Conservation (phyloP, 306 rosid genomes). For the Prosopis cineraria region DNA sequence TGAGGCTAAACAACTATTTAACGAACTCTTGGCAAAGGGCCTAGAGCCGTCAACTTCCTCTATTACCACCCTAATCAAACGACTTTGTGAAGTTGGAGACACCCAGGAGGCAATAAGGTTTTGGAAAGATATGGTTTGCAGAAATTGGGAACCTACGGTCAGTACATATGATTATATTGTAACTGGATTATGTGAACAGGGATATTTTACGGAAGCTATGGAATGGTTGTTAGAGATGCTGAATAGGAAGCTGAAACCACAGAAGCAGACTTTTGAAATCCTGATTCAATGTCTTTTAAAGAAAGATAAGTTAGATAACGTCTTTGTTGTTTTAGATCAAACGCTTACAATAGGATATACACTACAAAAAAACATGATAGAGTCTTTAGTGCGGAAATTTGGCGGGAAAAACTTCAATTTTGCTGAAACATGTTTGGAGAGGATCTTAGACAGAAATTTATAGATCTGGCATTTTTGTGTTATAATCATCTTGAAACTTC, state of each 20-base stretch:
- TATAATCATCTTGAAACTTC: slow-evolving; percentile 12
- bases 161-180: slow-evolving; percentile 46
- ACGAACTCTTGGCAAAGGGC: slow-evolving; percentile 49
- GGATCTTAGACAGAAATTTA: slow-evolving; percentile 46
- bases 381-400: slow-evolving; percentile 51
- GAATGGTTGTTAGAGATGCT: slow-evolving; percentile 59
- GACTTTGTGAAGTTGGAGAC: slow-evolving; percentile 52
- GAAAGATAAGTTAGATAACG: slow-evolving; percentile 58
- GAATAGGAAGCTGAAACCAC: slow-evolving; percentile 53
- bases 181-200: slow-evolving; percentile 51
- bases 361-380: slow-evolving; percentile 36
- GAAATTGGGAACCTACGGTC: slow-evolving; percentile 49
- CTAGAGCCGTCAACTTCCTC: slow-evolving; percentile 52
- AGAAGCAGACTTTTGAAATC: slow-evolving; percentile 48
- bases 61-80: slow-evolving; percentile 47
- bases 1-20: slow-evolving; percentile 47
- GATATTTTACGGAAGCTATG: slow-evolving; percentile 53
- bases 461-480: slow-evolving; percentile 15
- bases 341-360: slow-evolving; percentile 64
- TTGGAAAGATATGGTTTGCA: slow-evolving; percentile 56
- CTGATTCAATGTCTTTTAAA: slow-evolving; percentile 47
- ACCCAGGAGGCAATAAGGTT: slow-evolving; percentile 50
- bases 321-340: slow-evolving; percentile 58
- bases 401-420: slow-evolving; percentile 34
- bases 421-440: slow-evolving; percentile 43